phyloP scores from a whole-genome alignment of 164 flowering plant species.

The Annona squamosa region DNA sequence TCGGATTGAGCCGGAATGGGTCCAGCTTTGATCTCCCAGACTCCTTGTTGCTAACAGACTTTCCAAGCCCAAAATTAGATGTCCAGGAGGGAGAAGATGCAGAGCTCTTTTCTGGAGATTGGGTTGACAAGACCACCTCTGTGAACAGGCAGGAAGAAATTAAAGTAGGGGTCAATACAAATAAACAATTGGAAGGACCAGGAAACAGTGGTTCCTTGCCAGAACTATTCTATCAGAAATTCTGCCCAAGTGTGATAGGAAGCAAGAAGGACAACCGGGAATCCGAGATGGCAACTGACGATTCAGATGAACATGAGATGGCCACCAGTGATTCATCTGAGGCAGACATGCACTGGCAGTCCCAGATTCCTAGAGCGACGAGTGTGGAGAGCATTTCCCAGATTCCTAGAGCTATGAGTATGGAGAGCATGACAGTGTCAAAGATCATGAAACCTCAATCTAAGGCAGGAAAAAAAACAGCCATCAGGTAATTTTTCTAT shows the following conservation, averaged over 20 bases:
- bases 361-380: conserved; percentile 51
- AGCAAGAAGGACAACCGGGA: conserved; percentile 33
- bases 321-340: conserved; percentile 93
- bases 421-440: conserved; percentile 27
- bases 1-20: conserved; percentile 37
- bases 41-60: conserved; percentile 31
- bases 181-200: conserved; percentile 42
- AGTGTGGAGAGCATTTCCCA: conserved; percentile 31
- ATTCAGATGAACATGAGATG: conserved; percentile 69
- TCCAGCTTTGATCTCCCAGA: conserved; percentile 65
- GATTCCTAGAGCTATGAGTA: conserved; percentile 41
- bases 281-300: conserved; percentile 38
- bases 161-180: conserved; percentile 26
- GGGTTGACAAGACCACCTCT: conserved; percentile 88
- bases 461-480: conserved; percentile 45
- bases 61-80: conserved; percentile 30
- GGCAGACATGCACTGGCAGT: conserved; percentile 74
- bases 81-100: conserved; percentile 43
- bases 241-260: conserved; percentile 31
- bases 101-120: conserved; percentile 55
- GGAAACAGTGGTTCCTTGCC: conserved; percentile 37
- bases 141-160: conserved; percentile 64
- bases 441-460: conserved; percentile 41
- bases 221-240: conserved; percentile 48
- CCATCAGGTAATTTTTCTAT: conserved; percentile 37